These are phyloP conservation scores for Allium fistulosum DNA, from an alignment of 106 monocot species.

Conservation along the genomic window DNA sequence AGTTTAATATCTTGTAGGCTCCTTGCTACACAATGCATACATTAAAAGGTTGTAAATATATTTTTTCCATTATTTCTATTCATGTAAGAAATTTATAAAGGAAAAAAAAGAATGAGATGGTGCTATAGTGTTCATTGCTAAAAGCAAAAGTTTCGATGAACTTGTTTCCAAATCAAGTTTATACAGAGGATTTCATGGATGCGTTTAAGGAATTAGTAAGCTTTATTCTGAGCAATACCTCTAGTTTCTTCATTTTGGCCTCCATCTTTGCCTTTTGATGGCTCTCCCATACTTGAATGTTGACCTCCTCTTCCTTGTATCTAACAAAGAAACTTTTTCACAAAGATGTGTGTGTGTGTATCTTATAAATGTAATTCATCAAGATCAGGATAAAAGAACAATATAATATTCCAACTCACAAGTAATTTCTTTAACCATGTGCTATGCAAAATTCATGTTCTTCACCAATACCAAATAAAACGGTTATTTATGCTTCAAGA, in stretches of 20 bases:
- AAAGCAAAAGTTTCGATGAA: too few species aligned
- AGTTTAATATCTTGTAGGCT: too few species aligned
- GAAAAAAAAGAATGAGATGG: too few species aligned
- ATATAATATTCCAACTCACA: not conserved
- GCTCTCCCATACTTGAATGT: constrained; percentile 49
- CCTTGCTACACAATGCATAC: too few species aligned
- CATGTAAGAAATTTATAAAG: too few species aligned
- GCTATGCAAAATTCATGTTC: too few species aligned
- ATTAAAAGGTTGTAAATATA: too few species aligned
- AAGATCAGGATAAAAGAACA: not conserved
- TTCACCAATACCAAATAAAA: not conserved
- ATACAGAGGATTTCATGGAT: too few species aligned
- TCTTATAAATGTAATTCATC: not conserved
- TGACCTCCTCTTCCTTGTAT: constrained; percentile 40
- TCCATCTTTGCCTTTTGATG: constrained; percentile 40
- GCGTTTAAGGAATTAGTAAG: not conserved
- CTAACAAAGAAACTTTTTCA: constrained; percentile 4
- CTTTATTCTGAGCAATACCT: constrained; percentile 16
- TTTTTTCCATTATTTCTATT: too few species aligned
- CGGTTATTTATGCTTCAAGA: not conserved
- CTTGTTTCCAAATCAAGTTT: too few species aligned
- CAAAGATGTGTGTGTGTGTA: not conserved
- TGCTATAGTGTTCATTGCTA: too few species aligned
- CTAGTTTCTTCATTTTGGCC: constrained; percentile 32
- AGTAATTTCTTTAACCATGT: too few species aligned